These are phyloP conservation scores for Dimocarpus longan DNA, from an alignment of 345 rosid genomes.

Conservation along the genomic window DNA sequence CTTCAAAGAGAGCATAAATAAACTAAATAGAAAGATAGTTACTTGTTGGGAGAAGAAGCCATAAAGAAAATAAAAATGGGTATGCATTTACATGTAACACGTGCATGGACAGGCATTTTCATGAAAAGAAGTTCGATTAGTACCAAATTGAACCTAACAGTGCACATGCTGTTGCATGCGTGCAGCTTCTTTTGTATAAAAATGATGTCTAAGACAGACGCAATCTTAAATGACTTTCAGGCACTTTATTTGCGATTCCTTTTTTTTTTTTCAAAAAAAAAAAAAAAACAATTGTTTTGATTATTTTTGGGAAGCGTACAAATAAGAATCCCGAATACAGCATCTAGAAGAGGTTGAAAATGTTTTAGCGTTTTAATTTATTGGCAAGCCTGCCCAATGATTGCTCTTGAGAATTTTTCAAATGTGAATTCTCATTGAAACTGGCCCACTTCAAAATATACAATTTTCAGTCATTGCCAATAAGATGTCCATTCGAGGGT, in stretches of 20 bases:
- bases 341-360: too few species aligned
- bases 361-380: too few species aligned
- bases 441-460: too few species aligned
- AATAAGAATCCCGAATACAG: not conserved
- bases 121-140: slow-evolving; percentile 8
- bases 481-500: too few species aligned
- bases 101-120: slow-evolving; percentile 30
- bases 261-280: too few species aligned
- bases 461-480: too few species aligned
- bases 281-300: not conserved
- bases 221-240: not conserved
- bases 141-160: not conserved
- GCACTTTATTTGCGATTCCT: not conserved
- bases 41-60: not conserved
- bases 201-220: not conserved
- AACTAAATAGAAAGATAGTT: not conserved
- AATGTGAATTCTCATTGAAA: too few species aligned
- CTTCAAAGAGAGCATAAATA: not conserved
- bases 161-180: not conserved
- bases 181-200: not conserved
- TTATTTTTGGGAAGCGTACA: not conserved
- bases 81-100: slow-evolving; percentile 14
- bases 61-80: not conserved
- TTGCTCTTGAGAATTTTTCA: too few species aligned
- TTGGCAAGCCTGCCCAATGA: too few species aligned